These are phyloP conservation scores for Rhamnella rubrinervis DNA, from an alignment of 331 rosid species.

Conservation along the genomic window DNA sequence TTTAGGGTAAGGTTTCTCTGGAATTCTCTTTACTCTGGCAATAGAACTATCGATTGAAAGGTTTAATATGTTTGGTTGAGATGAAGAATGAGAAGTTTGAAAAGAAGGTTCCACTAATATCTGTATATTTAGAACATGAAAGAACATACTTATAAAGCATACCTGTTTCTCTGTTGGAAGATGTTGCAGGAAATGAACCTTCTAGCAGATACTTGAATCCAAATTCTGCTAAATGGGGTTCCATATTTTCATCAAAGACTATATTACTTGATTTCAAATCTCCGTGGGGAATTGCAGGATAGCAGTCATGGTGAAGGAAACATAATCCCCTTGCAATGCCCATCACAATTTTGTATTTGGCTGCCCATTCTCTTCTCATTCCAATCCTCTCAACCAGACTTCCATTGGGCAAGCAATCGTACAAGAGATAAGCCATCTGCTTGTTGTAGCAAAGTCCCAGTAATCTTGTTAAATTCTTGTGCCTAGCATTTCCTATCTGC, in stretches of 20 bases:
- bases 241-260: constrained; percentile 85
- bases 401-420: constrained; percentile 78
- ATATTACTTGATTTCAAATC: constrained; percentile 72
- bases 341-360: constrained; percentile 59
- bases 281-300: constrained; percentile 84
- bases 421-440: constrained; percentile 68
- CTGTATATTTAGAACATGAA: neutral
- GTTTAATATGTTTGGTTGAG: constrained; percentile 9
- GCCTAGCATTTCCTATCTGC: constrained; percentile 74
- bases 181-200: constrained; percentile 38
- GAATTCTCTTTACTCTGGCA: neutral
- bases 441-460: constrained; percentile 83
- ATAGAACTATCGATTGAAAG: constrained; percentile 2
- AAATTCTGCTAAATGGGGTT: constrained; percentile 78
- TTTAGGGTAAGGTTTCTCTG: neutral
- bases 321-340: constrained; percentile 79
- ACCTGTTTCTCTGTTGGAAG: constrained; percentile 60
- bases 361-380: constrained; percentile 61
- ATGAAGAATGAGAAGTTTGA: neutral
- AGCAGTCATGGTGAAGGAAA: constrained; percentile 90
- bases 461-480: constrained; percentile 66
- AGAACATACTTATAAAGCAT: constrained; percentile 15
- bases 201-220: constrained; percentile 63
- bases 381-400: constrained; percentile 70
- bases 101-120: neutral